phyloP scores from a whole-genome alignment of 2,329 filamentous ascomycete genomes.

The Xylaria sp. region DNA sequence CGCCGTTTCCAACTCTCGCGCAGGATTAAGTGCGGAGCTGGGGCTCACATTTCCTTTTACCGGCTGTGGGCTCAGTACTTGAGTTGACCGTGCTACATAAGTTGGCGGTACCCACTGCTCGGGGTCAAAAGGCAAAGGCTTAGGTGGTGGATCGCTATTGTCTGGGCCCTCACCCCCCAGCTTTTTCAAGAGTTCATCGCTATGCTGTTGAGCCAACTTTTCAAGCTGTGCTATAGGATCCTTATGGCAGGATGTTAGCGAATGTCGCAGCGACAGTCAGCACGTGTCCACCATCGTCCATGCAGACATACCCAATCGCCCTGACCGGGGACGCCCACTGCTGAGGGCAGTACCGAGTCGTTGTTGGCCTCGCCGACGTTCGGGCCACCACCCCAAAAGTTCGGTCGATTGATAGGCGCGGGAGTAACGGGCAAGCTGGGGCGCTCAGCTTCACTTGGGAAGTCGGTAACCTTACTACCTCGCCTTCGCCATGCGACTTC shows the following conservation, averaged over 20 bases:
- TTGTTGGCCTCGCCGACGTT: conserved; percentile 61
- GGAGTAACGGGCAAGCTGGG: conserved; percentile 93
- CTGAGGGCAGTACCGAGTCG: conserved; percentile 72
- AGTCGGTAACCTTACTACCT: conserved; percentile 82
- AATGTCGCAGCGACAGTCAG: conserved; percentile 66
- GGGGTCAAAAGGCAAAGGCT: conserved; percentile 65
- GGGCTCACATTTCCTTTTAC: conserved; percentile 55
- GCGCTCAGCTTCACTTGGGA: conserved; percentile 82
- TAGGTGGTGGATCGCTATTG: conserved; percentile 59
- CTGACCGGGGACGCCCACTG: conserved; percentile 87
- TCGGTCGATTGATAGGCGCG: conserved; percentile 77
- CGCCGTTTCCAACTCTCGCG: conserved; percentile 40
- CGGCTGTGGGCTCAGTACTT: conserved; percentile 57
- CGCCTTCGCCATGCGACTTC: conserved; percentile 51
- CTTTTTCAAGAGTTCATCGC: conserved; percentile 67
- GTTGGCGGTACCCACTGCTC: conserved; percentile 59
- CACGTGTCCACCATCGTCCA: conserved; percentile 60
- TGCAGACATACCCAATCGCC: conserved; percentile 92
- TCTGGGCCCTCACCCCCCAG: conserved; percentile 55
- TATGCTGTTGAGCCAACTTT: conserved; percentile 74
- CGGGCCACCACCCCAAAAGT: conserved; percentile 70
- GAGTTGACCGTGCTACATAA: conserved; percentile 56
- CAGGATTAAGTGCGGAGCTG: conserved; percentile 44
- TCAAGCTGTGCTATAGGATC: conserved; percentile 77
- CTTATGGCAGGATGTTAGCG: conserved; percentile 68